Evolutionary conservation across 768 basidiomycete genomes (phyloP).

Genomic region (Termitomyces sp.): DNA sequence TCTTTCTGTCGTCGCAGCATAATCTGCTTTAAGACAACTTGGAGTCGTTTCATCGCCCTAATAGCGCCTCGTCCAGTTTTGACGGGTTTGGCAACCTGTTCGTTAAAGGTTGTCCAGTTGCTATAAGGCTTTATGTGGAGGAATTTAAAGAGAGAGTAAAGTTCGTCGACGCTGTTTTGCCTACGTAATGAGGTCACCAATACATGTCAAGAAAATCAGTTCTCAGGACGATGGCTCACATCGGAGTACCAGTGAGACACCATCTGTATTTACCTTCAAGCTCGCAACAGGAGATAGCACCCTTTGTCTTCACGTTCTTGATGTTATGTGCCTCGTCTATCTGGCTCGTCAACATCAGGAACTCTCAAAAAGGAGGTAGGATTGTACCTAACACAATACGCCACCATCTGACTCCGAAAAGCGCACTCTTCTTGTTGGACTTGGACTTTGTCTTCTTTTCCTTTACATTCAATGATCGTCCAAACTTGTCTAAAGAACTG

Average conservation of each 20-base stretch:
- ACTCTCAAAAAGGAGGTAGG: slow-evolving; percentile 4
- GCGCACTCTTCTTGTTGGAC: slow-evolving; percentile 49
- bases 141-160: slow-evolving; percentile 88
- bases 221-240: slow-evolving; percentile 33
- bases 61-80: slow-evolving; percentile 54
- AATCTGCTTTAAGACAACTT: slow-evolving; percentile 78
- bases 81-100: slow-evolving; percentile 73
- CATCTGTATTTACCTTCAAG: slow-evolving; percentile 78
- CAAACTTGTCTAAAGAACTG: slow-evolving; percentile 38
- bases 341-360: neutral
- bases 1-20: slow-evolving; percentile 89
- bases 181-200: slow-evolving; percentile 27
- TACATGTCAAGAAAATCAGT: slow-evolving; percentile 20
- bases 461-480: slow-evolving; percentile 35
- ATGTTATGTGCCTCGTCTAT: slow-evolving; percentile 95
- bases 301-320: slow-evolving; percentile 79
- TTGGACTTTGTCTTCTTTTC: slow-evolving; percentile 36
- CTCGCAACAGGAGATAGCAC: slow-evolving; percentile 71
- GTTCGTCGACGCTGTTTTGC: slow-evolving; percentile 88
- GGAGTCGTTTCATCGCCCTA: slow-evolving; percentile 79
- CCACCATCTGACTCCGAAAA: slow-evolving; percentile 81
- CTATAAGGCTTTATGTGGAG: slow-evolving; percentile 77
- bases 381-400: slow-evolving; percentile 75
- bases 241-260: slow-evolving; percentile 83
- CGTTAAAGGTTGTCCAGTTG: slow-evolving; percentile 75